These are phyloP conservation scores for Danielozyma ontarioensis DNA, from an alignment of 805 yeast species.

Conservation along the genomic window DNA sequence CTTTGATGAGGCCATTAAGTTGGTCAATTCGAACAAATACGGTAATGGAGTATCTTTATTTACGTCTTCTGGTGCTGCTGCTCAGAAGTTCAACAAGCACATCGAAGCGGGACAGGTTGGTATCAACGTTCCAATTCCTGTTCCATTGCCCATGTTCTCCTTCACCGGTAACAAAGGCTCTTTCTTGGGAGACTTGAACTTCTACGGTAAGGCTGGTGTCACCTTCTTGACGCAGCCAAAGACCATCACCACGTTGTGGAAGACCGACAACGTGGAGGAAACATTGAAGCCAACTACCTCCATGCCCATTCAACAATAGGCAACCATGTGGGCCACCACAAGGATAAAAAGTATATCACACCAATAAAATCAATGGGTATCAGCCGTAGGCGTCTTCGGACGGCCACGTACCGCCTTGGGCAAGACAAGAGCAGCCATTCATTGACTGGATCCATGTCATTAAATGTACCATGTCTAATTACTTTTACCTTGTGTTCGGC, in stretches of 20 bases:
- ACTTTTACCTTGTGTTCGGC: too few relatives aligned
- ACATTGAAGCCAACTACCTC: conserved; percentile 51
- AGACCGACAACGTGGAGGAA: conserved; percentile 45
- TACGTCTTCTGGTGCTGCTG: conserved; percentile 65
- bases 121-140: conserved; percentile 74
- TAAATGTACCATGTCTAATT: too few relatives aligned
- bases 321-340: too few relatives aligned
- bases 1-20: conserved; percentile 61
- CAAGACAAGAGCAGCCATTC: too few relatives aligned
- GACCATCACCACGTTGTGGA: conserved; percentile 70
- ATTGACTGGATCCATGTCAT: too few relatives aligned
- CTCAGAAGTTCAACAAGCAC: conserved; percentile 62
- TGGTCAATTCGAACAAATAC: conserved; percentile 53
- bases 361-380: too few relatives aligned
- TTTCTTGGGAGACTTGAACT: conserved; percentile 74
- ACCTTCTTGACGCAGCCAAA: conserved; percentile 69
- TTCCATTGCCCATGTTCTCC: conserved; percentile 76
- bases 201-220: conserved; percentile 73
- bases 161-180: conserved; percentile 75
- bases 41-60: conserved; percentile 72
- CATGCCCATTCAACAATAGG: conserved; percentile 59
- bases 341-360: neutral
- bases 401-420: too few relatives aligned
- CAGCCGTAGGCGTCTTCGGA: too few relatives aligned
- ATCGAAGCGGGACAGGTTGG: conserved; percentile 77